Base-by-base conservation (phyloP, 306 rosid species). In the Acacia crassicarpa region DNA sequence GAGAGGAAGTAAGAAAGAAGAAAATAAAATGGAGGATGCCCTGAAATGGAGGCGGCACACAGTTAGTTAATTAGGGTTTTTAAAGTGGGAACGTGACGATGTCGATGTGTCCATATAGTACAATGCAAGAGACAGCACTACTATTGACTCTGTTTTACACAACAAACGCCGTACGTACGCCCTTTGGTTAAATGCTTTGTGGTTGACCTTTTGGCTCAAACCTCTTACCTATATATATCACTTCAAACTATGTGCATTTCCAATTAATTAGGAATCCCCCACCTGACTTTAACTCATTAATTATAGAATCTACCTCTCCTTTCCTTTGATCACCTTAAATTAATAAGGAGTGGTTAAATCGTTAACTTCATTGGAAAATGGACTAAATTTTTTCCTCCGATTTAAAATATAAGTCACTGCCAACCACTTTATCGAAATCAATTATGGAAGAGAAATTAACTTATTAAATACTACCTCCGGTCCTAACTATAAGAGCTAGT, bases 41-140 rank as follows among this genome's bases (percentile, higher is more conserved):
- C 8, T 38, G 53, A 48, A 48, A 80, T 54, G 78, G 69, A 30
- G 71, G 80, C 74, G 4, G 69, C 49, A 30, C 49, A 30, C 0
- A 59, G 5, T n/a, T 58, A 67, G 38, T 63, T 76, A 48, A 38
- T 38, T 38, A 76, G 82, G 77, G 43, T 63, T 65, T 62, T 20
- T 8, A 76, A 77, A 72, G 56, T 53, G 53, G 32, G 2, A 88
- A 83, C 85, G 89, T 88, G 91, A 65, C 76, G 74, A 41, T 88
- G 89, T 79, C 84, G 80, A 78, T 75, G 74, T 76, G 69, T 78
- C 73, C 38, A 43, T 86, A 81, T 82, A 85, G 89, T 83, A 32
- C 89, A 88, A 25, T 85, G 86, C 84, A 85, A 38, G 84, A 81
- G 80, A 86, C 82, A 71, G 43, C 79, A 56, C 75, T 65, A 53